Evolutionary conservation across 768 basidiomycete species (phyloP).

Genomic region (Gymnopilus junonius): DNA sequence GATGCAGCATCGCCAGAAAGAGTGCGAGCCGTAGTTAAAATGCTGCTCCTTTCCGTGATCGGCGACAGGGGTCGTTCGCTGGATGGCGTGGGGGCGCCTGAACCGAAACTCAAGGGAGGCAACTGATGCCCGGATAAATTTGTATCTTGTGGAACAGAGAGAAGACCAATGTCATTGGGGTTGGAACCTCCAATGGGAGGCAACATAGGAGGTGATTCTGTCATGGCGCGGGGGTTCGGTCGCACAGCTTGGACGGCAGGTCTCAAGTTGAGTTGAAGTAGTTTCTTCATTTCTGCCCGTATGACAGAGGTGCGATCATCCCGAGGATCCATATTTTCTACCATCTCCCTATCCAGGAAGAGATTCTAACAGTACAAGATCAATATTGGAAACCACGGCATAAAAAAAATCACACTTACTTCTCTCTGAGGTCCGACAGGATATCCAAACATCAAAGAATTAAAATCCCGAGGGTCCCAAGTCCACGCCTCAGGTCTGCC

Average conservation of each 20-base stretch:
- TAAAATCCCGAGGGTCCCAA: slow-evolving; percentile 86
- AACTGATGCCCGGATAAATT: slow-evolving; percentile 48
- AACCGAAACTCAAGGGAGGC: slow-evolving; percentile 61
- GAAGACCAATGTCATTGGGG: slow-evolving; percentile 14
- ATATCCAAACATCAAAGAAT: slow-evolving; percentile 92
- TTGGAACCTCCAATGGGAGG: slow-evolving; percentile 37
- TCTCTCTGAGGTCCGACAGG: slow-evolving; percentile 85
- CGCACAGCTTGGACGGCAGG: slow-evolving; percentile 34
- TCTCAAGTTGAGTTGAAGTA: slow-evolving; percentile 69
- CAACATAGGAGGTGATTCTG: slow-evolving; percentile 37
- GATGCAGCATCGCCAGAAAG: slow-evolving; percentile 27
- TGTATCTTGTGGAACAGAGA: slow-evolving; percentile 3
- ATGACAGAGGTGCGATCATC: slow-evolving; percentile 78
- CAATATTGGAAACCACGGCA: background rate
- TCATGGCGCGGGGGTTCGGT: slow-evolving; percentile 17
- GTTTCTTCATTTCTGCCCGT: slow-evolving; percentile 62
- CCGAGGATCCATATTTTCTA: slow-evolving; percentile 75
- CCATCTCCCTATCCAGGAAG: slow-evolving; percentile 86
- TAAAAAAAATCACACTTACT: slow-evolving; percentile 49
- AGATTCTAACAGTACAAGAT: slow-evolving; percentile 56
- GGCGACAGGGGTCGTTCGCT: slow-evolving; percentile 54
- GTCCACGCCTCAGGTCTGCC: slow-evolving; percentile 86
- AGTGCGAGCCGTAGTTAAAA: slow-evolving; percentile 30
- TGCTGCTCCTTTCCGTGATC: slow-evolving; percentile 60
- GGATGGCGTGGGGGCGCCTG: slow-evolving; percentile 16